A percentile compares a stretch with the other conserved stretches of the same genome.
Evolutionary conservation across 768 basidiomycete genomes (phyloP).

Genomic region (Tricholomella constricta): DNA sequence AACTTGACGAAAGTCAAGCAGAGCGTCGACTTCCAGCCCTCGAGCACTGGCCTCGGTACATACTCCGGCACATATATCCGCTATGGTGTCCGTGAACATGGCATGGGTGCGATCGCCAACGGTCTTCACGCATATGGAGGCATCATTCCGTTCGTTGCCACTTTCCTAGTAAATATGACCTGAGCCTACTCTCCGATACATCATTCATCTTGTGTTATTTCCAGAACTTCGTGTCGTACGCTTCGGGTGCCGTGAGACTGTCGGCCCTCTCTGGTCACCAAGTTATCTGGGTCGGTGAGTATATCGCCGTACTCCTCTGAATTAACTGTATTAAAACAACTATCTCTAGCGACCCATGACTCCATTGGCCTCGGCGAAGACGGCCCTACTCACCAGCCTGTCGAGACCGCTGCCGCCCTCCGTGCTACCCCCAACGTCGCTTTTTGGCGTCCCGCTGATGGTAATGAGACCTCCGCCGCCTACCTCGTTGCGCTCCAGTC

Average conservation of each 20-base stretch:
- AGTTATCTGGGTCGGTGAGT: slow-evolving; percentile 91
- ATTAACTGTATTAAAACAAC: neutral
- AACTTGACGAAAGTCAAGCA: slow-evolving; percentile 89
- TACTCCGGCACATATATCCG: slow-evolving; percentile 92
- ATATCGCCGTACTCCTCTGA: neutral
- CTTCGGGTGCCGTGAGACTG: slow-evolving; percentile 88
- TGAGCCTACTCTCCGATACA: neutral
- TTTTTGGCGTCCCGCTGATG: slow-evolving; percentile 93
- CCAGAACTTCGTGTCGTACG: slow-evolving; percentile 92
- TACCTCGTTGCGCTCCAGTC: slow-evolving; percentile 81
- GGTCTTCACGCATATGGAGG: slow-evolving; percentile 89
- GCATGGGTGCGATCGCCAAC: slow-evolving; percentile 95
- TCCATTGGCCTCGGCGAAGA: slow-evolving; percentile 93
- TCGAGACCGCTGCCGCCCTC: slow-evolving; percentile 85
- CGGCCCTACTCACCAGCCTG: slow-evolving; percentile 94
- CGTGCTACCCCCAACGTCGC: slow-evolving; percentile 90
- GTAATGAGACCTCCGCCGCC: slow-evolving; percentile 95
- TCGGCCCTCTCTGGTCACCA: slow-evolving; percentile 88
- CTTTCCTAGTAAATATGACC: slow-evolving; percentile 69
- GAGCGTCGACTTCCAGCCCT: slow-evolving; percentile 90
- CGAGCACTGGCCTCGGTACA: slow-evolving; percentile 78
- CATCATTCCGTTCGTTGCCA: slow-evolving; percentile 88
- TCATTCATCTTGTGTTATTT: slow-evolving; percentile 9
- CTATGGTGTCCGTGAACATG: slow-evolving; percentile 97
- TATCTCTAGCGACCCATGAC: slow-evolving; percentile 79